Conservation (phyloP, 305 asterid genomes). For the Ilex paraguariensis region DNA sequence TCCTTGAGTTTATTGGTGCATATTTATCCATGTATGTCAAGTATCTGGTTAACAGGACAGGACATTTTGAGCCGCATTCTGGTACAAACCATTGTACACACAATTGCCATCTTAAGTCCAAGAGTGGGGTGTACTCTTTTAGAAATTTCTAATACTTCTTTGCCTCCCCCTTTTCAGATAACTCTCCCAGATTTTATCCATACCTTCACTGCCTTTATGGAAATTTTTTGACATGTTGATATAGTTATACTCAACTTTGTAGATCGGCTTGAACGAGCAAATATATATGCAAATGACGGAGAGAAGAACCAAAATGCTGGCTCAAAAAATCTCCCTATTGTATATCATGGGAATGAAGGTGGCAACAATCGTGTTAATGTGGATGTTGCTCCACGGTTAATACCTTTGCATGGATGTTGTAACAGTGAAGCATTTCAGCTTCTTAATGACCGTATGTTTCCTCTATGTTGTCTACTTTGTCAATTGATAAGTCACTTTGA, state of each 20-base stretch:
- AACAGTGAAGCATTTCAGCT: constrained; percentile 70
- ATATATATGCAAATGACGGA: constrained; percentile 47
- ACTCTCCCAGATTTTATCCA: too few species aligned
- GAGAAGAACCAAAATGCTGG: constrained; percentile 44
- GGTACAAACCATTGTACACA: too few species aligned
- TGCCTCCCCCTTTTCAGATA: too few species aligned
- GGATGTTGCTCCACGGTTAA: constrained; percentile 34
- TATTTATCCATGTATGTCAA: too few species aligned
- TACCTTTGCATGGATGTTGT: constrained; percentile 60
- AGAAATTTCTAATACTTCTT: too few species aligned
- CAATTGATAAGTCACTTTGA: constrained; percentile 3
- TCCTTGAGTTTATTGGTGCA: too few species aligned
- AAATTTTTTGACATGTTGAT: constrained; percentile 11
- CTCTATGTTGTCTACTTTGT: neutral
- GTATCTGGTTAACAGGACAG: too few species aligned
- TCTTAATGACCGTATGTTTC: constrained; percentile 51
- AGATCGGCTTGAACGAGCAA: constrained; percentile 59
- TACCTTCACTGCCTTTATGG: too few species aligned
- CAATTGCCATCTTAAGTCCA: too few species aligned
- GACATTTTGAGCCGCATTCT: too few species aligned
- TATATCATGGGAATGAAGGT: constrained; percentile 50
- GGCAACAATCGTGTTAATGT: constrained; percentile 36
- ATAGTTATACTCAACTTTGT: constrained; percentile 5
- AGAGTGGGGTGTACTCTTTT: too few species aligned
- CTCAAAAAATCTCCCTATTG: constrained; percentile 36